Evolutionary conservation across 1,284 basidiomycete genomes (phyloP).

Genomic region (Lentinula novae-zelandiae): DNA sequence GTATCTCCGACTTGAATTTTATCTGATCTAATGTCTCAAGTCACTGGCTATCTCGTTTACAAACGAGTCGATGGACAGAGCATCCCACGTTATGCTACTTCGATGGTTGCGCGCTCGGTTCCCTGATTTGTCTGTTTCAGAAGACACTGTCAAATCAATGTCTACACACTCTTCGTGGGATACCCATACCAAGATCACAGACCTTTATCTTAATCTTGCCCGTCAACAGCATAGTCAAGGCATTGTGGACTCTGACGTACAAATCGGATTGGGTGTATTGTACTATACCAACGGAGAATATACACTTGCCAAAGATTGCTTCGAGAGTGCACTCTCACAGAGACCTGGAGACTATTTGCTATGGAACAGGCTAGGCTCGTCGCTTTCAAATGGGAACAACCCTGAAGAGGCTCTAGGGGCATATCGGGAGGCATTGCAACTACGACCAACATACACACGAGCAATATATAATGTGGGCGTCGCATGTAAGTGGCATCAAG

Average conservation of each 20-base stretch:
- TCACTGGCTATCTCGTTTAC: conserved; percentile 96
- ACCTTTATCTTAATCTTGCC: conserved; percentile 84
- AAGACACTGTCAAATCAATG: conserved; percentile 56
- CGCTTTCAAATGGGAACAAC: conserved; percentile 91
- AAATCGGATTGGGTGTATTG: conserved; percentile 89
- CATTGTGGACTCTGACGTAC: conserved; percentile 87
- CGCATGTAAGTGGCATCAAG: conserved; percentile 63
- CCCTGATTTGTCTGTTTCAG: conserved; percentile 59
- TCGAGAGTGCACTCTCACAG: conserved; percentile 78
- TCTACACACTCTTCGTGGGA: conserved; percentile 76
- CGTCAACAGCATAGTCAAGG: conserved; percentile 70
- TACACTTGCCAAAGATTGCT: conserved; percentile 86
- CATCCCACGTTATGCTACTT: conserved; percentile 84
- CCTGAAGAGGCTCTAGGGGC: conserved; percentile 96
- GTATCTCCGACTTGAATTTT: conserved; percentile 4
- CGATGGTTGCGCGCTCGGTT: conserved; percentile 83
- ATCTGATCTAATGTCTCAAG: conserved; percentile 34
- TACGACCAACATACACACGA: conserved; percentile 94
- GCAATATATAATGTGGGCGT: conserved; percentile 98
- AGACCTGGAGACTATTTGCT: conserved; percentile 90
- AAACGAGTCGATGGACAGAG: conserved; percentile 91
- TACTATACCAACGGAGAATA: conserved; percentile 87
- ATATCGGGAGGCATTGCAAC: conserved; percentile 89
- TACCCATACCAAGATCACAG: conserved; percentile 77
- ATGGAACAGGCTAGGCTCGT: conserved; percentile 97